phyloP scores from a whole-genome alignment of 1,139 yeast genomes.

The Debaryomyces psychrophilus region DNA sequence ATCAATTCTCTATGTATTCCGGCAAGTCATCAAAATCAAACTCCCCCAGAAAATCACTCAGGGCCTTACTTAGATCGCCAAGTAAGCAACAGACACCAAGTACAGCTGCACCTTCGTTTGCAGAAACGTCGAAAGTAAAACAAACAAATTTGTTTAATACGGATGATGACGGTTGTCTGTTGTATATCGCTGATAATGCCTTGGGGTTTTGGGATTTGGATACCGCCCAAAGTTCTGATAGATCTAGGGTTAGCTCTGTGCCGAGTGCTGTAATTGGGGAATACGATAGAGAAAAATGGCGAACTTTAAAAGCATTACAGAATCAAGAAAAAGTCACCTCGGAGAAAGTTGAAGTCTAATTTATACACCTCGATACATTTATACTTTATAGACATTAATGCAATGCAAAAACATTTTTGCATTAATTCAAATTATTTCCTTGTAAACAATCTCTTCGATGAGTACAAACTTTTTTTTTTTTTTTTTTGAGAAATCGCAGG shows the following conservation, averaged over 20 bases:
- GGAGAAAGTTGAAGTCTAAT: not conserved
- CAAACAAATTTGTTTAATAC: not conserved
- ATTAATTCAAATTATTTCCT: not conserved
- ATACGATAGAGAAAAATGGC: slow-evolving; percentile 69
- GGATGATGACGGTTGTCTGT: not conserved
- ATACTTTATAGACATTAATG: slow-evolving; percentile 1
- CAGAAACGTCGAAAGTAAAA: not conserved
- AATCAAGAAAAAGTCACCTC: slow-evolving; percentile 15
- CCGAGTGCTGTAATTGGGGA: slow-evolving; percentile 66
- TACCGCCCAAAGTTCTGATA: slow-evolving; percentile 41
- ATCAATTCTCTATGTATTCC: slow-evolving; percentile 34
- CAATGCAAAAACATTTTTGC: no score
- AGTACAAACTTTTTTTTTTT: slow-evolving; percentile 4
- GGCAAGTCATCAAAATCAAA: slow-evolving; percentile 30
- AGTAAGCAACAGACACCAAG: slow-evolving; percentile 4
- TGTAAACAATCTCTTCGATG: slow-evolving; percentile 4
- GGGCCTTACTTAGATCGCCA: slow-evolving; percentile 21
- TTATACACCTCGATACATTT: not conserved
- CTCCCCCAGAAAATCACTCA: slow-evolving; percentile 36
- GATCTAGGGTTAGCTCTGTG: slow-evolving; percentile 50
- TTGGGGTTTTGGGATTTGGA: slow-evolving; percentile 36
- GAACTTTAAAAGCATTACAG: slow-evolving; percentile 44
- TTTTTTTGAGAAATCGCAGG: slow-evolving; percentile 5
- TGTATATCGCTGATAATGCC: not conserved
- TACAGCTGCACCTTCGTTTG: not conserved